These are phyloP conservation scores for Hippophae tibetana DNA, from an alignment of 306 rosid genomes.

Conservation along the genomic window DNA sequence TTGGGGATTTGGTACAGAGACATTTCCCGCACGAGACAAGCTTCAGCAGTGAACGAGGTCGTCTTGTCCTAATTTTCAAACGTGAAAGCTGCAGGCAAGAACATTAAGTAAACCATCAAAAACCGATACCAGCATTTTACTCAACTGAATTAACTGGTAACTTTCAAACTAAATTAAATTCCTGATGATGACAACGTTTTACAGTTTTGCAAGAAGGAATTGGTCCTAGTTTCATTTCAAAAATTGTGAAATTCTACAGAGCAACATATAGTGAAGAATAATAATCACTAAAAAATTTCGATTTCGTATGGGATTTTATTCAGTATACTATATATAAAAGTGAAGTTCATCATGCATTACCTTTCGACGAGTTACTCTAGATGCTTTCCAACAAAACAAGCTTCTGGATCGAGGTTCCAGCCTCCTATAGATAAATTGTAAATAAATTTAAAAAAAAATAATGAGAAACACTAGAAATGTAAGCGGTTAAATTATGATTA, in stretches of 20 bases:
- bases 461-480: background rate
- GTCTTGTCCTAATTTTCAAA: conserved; percentile 53
- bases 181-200: too few species aligned
- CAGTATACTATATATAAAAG: conserved; percentile 8
- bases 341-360: conserved; percentile 29
- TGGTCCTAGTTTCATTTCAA: too few species aligned
- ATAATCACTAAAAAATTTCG: background rate
- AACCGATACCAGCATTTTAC: too few species aligned
- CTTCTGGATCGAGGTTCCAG: conserved; percentile 92
- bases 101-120: conserved; percentile 17
- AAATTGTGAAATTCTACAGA: too few species aligned
- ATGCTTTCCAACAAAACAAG: conserved; percentile 84
- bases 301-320: background rate
- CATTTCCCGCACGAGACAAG: conserved; percentile 85
- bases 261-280: too few species aligned
- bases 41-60: conserved; percentile 63
- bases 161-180: too few species aligned
- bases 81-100: conserved; percentile 75
- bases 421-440: conserved; percentile 52
- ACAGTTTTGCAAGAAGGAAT: too few species aligned
- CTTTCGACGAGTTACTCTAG: conserved; percentile 72
- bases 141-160: too few species aligned
- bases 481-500: background rate
- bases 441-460: conserved; percentile 4
- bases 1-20: conserved; percentile 63